Base-by-base conservation (phyloP, 352 stramenopile genomes). In the Blastocystis sp. region DNA sequence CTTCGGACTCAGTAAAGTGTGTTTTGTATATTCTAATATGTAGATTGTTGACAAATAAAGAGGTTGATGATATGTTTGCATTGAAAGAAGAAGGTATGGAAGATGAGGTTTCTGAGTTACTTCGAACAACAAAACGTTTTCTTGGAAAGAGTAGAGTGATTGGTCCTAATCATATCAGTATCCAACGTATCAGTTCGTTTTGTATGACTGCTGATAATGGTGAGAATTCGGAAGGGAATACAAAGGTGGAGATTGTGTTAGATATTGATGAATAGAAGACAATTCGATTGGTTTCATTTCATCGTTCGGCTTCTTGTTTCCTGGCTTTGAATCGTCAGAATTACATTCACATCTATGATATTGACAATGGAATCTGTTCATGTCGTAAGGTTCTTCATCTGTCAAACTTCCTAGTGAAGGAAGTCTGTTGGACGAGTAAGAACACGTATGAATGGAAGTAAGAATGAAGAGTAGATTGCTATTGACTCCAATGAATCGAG, bases 51-150 rank as follows among this genome's bases (percentile, higher is more conserved):
- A 3, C 19, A 6, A 24, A 24, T 14, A 80, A 59, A 7, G 46
- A 80, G 14, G 32, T 37, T 42, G 67, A 80, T 24, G 35, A 24
- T 58, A 29, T 80, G 67, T 80, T 80, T 61, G 43, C 35, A 7
- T 52, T 80, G 35, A 29, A 24, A 39, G n/a, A 49, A 27, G 35
- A 80, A 21, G 46, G 7, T 24, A 3, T 52, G 1, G 51, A 80
- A 24, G 67, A 80, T 37, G 67, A 80, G 19, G 46, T 80, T 2
- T 46, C 11, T n/a, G 59, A 37, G 19, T 49, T 80, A 12, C 49
- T 80, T 3, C 67, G 67, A 19, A 80, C 67, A 21, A 80, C 67
- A 7, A 80, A 80, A 43, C 67, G 67, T 11, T 80, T 80, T 39
- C 37, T 80, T 27, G 67, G 67, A 19, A 27, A 42, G 35, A 29